These are phyloP conservation scores for Rhodosporidiobolus odoratus DNA, from an alignment of 768 basidiomycete genomes.

Conservation along the genomic window DNA sequence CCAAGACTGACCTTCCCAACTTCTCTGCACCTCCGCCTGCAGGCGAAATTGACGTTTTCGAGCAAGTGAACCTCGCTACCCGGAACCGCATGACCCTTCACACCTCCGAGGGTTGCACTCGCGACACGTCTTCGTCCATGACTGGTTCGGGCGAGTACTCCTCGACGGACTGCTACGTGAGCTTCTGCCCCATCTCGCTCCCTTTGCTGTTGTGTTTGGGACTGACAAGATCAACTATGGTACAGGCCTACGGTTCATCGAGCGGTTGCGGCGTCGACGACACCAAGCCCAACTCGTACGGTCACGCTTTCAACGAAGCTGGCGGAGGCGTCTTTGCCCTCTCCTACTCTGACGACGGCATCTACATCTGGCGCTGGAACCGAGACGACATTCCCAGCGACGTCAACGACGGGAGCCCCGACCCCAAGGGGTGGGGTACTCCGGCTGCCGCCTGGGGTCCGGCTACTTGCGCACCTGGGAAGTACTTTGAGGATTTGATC, in stretches of 20 bases:
- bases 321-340: constrained; percentile 52
- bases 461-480: constrained; percentile 46
- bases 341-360: constrained; percentile 35
- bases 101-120: constrained; percentile 48
- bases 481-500: constrained; percentile 44
- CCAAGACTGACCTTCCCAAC: no score
- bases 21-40: constrained; percentile 47
- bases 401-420: constrained; percentile 42
- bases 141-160: neutral
- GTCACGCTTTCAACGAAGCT: constrained; percentile 50
- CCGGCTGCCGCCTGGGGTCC: constrained; percentile 50
- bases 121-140: constrained; percentile 40
- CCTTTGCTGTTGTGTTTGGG: neutral
- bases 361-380: constrained; percentile 54
- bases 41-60: constrained; percentile 42
- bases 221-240: constrained; percentile 44
- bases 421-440: constrained; percentile 50
- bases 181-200: constrained; percentile 1
- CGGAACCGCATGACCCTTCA: constrained; percentile 49
- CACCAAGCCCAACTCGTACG: constrained; percentile 46
- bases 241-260: constrained; percentile 1
- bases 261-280: constrained; percentile 51
- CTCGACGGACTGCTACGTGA: neutral
- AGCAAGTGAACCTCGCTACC: constrained; percentile 47
- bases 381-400: constrained; percentile 43